Base-by-base conservation (phyloP, 768 basidiomycete species). In the Daedaleopsis sinensis region DNA sequence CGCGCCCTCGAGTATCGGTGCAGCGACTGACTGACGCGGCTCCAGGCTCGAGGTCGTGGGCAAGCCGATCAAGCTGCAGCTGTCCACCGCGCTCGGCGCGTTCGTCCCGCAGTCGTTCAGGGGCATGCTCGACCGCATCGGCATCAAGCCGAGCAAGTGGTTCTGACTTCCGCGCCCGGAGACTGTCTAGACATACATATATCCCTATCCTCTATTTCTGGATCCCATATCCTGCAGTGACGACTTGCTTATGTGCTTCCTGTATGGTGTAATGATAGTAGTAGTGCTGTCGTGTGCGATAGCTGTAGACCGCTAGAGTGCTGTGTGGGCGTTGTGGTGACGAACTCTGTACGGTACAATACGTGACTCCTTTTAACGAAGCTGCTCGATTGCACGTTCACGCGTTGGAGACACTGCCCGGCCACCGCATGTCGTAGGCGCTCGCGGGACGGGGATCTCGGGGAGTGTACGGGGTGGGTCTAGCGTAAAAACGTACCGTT, bases 141-240 rank as follows among this genome's bases (percentile, higher is more conserved):
- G 86, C 7, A 72, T 88, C 58, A 73, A 76, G 51, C 83, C 85
- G 21, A 77, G 75, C 62, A 80, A 74, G 54, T 88, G 85, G 86
- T 87, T 87, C 71, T 87, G 46, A 24, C 9, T 24, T 11, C 8
- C 2, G 19, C 18, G 13, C 21, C 2, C 4, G 8, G 44, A 18
- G 21, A 4, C n/a, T 21, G 42, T 13, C 13, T 35, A 36, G 18
- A 35, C 51, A 15, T 16, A 21, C 18, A 11, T 13, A 53, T 23
- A 18, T 38, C 36, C 10, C 19, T 6, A n/a, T n/a, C n/a, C n/a
- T n/a, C n/a, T 4, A 13, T 35, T 35, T 13, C 27, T 18, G 13
- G 0, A 44, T 46, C 23, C 54, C 42, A 44, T 21, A 8, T 42
- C 39, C 54, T 36, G 8, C 53, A 7, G 32, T 53, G 8, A 53